These are phyloP conservation scores for Beauveria bassiana DNA, from an alignment of 2,329 filamentous ascomycete species.

Conservation along the genomic window DNA sequence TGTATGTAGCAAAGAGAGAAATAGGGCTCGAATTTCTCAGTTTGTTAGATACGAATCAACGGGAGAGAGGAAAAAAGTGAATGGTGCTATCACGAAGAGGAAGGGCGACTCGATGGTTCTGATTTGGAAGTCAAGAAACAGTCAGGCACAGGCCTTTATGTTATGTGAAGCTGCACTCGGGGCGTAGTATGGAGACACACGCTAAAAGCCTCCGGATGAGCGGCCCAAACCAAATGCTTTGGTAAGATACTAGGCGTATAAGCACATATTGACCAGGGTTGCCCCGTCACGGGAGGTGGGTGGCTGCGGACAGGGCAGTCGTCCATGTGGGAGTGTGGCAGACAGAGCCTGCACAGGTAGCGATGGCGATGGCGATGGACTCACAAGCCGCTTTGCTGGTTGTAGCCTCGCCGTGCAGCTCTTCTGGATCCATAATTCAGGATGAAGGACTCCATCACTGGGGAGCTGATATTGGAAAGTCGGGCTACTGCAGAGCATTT, in stretches of 20 bases:
- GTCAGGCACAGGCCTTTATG: constrained; percentile 7
- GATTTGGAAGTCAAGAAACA: not conserved
- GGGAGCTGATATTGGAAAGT: constrained; percentile 5
- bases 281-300: not conserved
- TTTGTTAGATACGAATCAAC: constrained; percentile 9
- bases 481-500: constrained; percentile 1
- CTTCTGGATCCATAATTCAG: not conserved
- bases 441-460: not conserved
- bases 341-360: not conserved
- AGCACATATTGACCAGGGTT: constrained; percentile 9
- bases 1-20: constrained; percentile 10
- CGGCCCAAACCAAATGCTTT: constrained; percentile 12
- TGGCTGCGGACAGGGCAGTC: not conserved
- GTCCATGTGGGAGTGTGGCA: constrained; percentile 7
- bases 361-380: constrained; percentile 6
- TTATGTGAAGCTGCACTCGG: constrained; percentile 1
- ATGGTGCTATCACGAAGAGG: constrained; percentile 3
- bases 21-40: constrained; percentile 11
- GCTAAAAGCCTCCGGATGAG: constrained; percentile 7
- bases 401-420: constrained; percentile 7
- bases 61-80: not conserved
- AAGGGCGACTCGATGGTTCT: constrained; percentile 8
- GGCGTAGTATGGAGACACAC: not conserved
- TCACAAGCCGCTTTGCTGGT: constrained; percentile 4
- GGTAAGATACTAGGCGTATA: constrained; percentile 12